Conservation (phyloP, 2,329 filamentous ascomycete species). For the Penicillium palitans region DNA sequence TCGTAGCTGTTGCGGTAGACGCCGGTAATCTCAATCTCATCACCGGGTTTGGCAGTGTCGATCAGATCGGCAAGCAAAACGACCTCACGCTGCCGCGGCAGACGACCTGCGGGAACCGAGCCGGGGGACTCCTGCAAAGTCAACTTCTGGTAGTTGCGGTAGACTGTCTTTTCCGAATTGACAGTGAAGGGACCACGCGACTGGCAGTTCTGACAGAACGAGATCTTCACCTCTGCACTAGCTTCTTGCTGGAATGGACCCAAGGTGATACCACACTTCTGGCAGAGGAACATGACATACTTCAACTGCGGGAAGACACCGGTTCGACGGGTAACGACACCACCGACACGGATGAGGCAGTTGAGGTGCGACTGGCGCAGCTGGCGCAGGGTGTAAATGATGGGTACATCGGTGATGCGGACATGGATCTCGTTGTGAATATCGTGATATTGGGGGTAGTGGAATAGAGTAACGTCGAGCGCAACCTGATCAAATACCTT, state of each 20-base stretch:
- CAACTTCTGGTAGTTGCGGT: conserved; percentile 97
- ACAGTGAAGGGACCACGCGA: conserved; percentile 91
- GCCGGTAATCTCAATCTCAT: conserved; percentile 95
- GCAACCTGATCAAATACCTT: conserved; percentile 96
- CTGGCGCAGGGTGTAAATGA: conserved; percentile 92
- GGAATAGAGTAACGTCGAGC: conserved; percentile 91
- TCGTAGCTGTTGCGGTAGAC: conserved; percentile 99
- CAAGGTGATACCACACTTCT: conserved; percentile 85
- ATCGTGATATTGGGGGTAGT: conserved; percentile 96
- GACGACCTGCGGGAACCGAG: conserved; percentile 90
- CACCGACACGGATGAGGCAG: conserved; percentile 88
- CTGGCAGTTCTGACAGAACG: conserved; percentile 95
- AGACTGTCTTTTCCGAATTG: conserved; percentile 96
- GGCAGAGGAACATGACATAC: conserved; percentile 97
- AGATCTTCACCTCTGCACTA: conserved; percentile 92
- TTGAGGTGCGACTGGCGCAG: conserved; percentile 94
- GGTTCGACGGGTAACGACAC: conserved; percentile 89
- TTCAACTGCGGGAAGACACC: conserved; percentile 98
- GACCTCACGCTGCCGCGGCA: conserved; percentile 90
- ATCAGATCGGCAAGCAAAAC: conserved; percentile 97
- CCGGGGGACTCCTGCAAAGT: conserved; percentile 96
- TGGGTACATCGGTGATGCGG: conserved; percentile 89
- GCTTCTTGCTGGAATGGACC: conserved; percentile 98
- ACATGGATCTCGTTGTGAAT: conserved; percentile 98
- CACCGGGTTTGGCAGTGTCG: conserved; percentile 92